Conservation (phyloP, 2,329 filamentous ascomycete genomes). For the Clarireedia homoeocarpa region DNA sequence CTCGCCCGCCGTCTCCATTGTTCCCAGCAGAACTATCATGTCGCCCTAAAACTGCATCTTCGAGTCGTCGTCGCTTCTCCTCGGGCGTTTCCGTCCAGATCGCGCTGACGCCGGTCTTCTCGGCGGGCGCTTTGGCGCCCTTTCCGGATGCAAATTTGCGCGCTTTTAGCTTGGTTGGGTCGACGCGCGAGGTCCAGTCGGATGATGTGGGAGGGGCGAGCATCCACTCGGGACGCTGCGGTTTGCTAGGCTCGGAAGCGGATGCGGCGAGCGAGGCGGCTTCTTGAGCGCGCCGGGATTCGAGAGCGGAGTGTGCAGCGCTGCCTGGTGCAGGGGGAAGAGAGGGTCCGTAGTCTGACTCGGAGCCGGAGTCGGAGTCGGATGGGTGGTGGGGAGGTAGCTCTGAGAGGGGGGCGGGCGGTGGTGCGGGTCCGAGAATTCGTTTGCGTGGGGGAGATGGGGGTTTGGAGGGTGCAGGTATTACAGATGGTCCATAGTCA, state of each 20-base stretch:
- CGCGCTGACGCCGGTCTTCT: slow-evolving; percentile 24
- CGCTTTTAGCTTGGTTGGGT: slow-evolving; percentile 75
- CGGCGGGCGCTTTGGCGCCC: slow-evolving; percentile 37
- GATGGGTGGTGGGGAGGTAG: slow-evolving; percentile 29
- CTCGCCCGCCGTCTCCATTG: slow-evolving; percentile 2
- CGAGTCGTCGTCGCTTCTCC: slow-evolving; percentile 72
- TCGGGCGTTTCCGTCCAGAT: slow-evolving; percentile 92
- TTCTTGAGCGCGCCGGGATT: neutral
- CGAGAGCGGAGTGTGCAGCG: slow-evolving; percentile 15
- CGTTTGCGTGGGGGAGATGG: slow-evolving; percentile 12
- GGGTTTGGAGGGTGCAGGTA: neutral
- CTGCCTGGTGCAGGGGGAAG: slow-evolving; percentile 40
- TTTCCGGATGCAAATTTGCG: slow-evolving; percentile 75
- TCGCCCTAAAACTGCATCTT: slow-evolving; percentile 76
- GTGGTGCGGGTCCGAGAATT: slow-evolving; percentile 34
- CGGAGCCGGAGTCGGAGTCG: slow-evolving; percentile 29
- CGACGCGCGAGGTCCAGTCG: slow-evolving; percentile 52
- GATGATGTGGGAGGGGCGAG: slow-evolving; percentile 54
- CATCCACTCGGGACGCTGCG: slow-evolving; percentile 81
- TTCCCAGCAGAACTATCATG: slow-evolving; percentile 16
- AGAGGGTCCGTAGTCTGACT: slow-evolving; percentile 51
- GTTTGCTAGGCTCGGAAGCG: slow-evolving; percentile 32
- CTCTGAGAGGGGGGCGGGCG: slow-evolving; percentile 35
- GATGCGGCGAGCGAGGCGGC: slow-evolving; percentile 2
- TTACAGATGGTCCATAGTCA: slow-evolving; percentile 1